Percentiles rank a stretch among this genome's conserved stretches.
Conservation (phyloP, 768 basidiomycete genomes). For the Strobilomyces confusus region DNA sequence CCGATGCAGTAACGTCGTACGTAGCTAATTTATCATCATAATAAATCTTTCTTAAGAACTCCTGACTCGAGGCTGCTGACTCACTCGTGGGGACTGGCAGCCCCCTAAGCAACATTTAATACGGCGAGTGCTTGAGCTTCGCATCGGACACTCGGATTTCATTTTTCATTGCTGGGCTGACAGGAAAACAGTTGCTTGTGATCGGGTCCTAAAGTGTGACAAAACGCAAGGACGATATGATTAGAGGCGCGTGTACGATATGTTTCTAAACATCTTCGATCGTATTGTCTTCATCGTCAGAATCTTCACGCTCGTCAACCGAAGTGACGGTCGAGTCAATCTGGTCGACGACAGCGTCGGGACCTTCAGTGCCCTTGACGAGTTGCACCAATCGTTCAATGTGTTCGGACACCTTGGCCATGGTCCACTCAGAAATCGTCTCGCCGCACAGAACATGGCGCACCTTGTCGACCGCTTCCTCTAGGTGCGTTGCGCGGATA, state of each 20-base stretch:
- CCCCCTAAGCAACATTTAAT: not conserved
- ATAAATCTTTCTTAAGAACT: slow-evolving; percentile 22
- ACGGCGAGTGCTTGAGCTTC: not conserved
- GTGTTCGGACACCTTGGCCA: slow-evolving; percentile 69
- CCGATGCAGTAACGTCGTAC: slow-evolving; percentile 17
- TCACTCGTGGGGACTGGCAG: slow-evolving; percentile 16
- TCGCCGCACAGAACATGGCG: slow-evolving; percentile 14
- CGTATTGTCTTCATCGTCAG: slow-evolving; percentile 64
- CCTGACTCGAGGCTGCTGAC: slow-evolving; percentile 14
- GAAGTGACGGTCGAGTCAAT: slow-evolving; percentile 23
- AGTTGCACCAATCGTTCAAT: slow-evolving; percentile 86
- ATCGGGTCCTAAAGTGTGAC: slow-evolving; percentile 1
- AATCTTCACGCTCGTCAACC: slow-evolving; percentile 24
- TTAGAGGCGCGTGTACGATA: slow-evolving; percentile 14
- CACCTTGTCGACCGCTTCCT: slow-evolving; percentile 77
- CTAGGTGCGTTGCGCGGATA: slow-evolving; percentile 69
- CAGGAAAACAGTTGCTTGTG: not conserved
- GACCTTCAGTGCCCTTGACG: slow-evolving; percentile 74
- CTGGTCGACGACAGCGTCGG: slow-evolving; percentile 40
- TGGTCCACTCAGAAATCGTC: not conserved
- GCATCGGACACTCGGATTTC: not conserved
- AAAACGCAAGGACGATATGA: slow-evolving; percentile 5
- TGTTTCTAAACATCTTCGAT: slow-evolving; percentile 68
- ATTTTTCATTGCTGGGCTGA: not conserved
- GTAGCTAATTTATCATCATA: slow-evolving; percentile 20